These are phyloP conservation scores for Stropharia rugosoannulata DNA, from an alignment of 768 basidiomycete species.

Conservation along the genomic window DNA sequence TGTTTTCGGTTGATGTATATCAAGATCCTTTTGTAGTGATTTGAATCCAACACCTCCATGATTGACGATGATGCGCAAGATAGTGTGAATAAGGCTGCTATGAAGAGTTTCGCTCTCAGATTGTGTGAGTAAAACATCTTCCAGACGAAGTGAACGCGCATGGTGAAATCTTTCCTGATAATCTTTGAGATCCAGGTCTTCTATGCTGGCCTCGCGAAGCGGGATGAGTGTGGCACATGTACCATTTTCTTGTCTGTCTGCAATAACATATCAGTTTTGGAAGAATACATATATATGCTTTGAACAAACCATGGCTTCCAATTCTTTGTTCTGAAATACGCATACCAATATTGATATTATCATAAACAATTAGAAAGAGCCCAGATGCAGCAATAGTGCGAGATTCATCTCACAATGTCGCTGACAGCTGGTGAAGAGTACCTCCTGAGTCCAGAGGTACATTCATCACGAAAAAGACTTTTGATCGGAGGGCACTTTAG, in stretches of 20 bases:
- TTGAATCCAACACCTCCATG: constrained; percentile 27
- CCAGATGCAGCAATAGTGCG: constrained; percentile 19
- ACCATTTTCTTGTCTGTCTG: constrained; percentile 34
- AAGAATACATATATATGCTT: too few relatives aligned
- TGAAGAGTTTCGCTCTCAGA: constrained; percentile 17
- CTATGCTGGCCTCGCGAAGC: constrained; percentile 20
- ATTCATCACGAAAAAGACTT: too few relatives aligned
- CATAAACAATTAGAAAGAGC: constrained; percentile 24
- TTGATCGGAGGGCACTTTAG: too few relatives aligned
- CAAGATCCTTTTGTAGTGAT: constrained; percentile 20
- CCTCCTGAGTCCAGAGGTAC: constrained; percentile 5
- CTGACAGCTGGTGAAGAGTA: constrained; percentile 21
- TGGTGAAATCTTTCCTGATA: constrained; percentile 16
- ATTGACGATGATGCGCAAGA: constrained; percentile 28
- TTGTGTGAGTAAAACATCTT: constrained; percentile 25
- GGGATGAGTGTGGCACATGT: constrained; percentile 33
- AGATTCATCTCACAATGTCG: constrained; percentile 15
- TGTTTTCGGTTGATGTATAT: constrained; percentile 15
- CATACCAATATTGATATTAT: constrained; percentile 36
- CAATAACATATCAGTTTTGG: not conserved
- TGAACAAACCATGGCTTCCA: constrained; percentile 22
- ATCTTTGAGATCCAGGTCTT: constrained; percentile 23
- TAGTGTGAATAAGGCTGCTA: constrained; percentile 18
- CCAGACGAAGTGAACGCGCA: constrained; percentile 21
- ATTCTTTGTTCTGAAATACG: constrained; percentile 30